Evolutionary conservation across 1,284 basidiomycete species (phyloP), one percentile per base, ranked within the genome.

Genomic region (Naganishia liquefaciens): DNA sequence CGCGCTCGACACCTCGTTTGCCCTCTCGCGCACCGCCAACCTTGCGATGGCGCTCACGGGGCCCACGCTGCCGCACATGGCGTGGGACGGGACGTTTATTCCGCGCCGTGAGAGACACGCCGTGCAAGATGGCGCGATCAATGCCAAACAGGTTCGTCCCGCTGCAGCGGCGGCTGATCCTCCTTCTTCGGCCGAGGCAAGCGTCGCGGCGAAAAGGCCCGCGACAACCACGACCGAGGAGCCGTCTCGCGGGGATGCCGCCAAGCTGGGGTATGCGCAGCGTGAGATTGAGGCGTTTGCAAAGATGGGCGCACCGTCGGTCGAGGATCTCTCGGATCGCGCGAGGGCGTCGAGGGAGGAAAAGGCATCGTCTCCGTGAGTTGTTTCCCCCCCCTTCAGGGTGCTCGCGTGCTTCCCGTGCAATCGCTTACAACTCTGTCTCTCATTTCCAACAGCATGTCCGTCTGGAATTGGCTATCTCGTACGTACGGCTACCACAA

Each of bases 1-100:
- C 3, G 77, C 77, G 51, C 74, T 79, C 43, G 79, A 78, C 25
- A 79, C 77, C 0, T 78, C 76, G 17, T 73, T 79, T 27, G 72
- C 77, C 11, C 75, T 77, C 0, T 70, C 74, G 9, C 75, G 79
- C 27, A 76, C 78, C 54, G 79, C 79, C 28, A 74, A 75, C n/a
- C 70, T 77, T 5, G 74, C 79, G 0, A 64, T 77, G 4, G 66
- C 73, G 1, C 67, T 78, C 13, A 79, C 79, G 0, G 73, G 75
- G 0, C 77, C 77, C 0, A 75, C 76, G 0, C 66, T 67, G 2
- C 71, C 74, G 19, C 74, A 71, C 65, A 69, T 76, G 25, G 70
- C 72, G 0, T 70, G 75, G 5, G 73, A 77, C 40, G 78, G 78
- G 13, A 60, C 67, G 3, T 66, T 68, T 52, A 73, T 76, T 17